phyloP scores from a whole-genome alignment of 1,284 basidiomycete species.

The Austropuccinia psidii region DNA sequence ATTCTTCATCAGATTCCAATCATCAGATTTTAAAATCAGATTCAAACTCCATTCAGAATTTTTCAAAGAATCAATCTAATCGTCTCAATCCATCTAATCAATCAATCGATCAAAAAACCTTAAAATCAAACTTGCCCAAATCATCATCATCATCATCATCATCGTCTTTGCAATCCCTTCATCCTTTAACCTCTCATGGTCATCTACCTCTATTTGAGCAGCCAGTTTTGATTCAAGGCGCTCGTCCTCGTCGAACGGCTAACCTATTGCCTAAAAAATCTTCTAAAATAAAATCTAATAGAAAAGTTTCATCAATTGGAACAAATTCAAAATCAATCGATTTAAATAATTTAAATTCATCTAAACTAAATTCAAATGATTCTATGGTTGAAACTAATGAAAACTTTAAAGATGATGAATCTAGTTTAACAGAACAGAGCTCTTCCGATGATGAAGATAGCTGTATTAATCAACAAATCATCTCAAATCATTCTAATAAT shows the following conservation, averaged over 20 bases:
- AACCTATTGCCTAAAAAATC: conserved; percentile 12
- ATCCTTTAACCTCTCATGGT: conserved; percentile 36
- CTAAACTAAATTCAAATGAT: neutral
- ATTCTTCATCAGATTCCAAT: neutral
- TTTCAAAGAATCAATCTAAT: neutral
- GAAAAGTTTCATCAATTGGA: neutral
- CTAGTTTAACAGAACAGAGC: conserved; percentile 36
- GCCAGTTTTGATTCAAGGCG: conserved; percentile 35
- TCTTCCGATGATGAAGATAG: conserved; percentile 32
- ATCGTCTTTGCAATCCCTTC: neutral
- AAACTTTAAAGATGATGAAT: conserved; percentile 35
- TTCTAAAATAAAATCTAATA: neutral
- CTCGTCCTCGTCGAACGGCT: conserved; percentile 31
- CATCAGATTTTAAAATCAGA: conserved; percentile 24
- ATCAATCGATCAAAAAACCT: no score
- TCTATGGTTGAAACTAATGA: neutral
- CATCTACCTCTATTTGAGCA: conserved; percentile 35
- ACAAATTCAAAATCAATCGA: neutral
- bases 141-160: no score
- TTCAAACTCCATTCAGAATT: conserved; percentile 21
- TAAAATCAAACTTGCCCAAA: no score
- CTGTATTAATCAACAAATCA: conserved; percentile 11
- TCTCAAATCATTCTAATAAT: neutral
- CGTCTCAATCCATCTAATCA: neutral
- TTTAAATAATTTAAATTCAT: neutral